Base-by-base conservation (phyloP, 805 yeast species). In the Candida easanensis region DNA sequence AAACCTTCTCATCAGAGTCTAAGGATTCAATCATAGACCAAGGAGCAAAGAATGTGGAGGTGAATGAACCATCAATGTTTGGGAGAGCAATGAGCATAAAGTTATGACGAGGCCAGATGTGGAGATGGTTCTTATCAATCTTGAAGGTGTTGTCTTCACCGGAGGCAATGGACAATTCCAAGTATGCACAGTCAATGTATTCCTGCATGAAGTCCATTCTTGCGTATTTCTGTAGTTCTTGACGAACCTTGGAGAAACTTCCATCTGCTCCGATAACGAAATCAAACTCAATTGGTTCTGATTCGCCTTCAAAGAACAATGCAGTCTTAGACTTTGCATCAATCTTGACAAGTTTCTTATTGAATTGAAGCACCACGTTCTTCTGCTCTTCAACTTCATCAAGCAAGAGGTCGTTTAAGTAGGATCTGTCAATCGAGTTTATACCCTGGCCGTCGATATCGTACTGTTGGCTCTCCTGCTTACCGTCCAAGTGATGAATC, bases 1-100 rank as follows among this genome's bases (percentile, higher is more conserved):
- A 38, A 36, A 80, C 75, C 22, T 69, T 69, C 3, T 65, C 70
- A 2, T 71, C 69, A 4, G 71, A 55, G 30, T 69, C 60, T 25
- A 84, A 52, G 4, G 73, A 62, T 42, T 84, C 85, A 18, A 84
- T 77, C 15, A 84, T 57, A 5, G 65, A 57, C 82, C 88, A 82
- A 1, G 96, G 88, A 10, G 88, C 88, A 68, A 90, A 90, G 52
- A 89, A 81, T 0, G 97, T 90, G 2, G 88, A 82, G 0, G 97
- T 90, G 63, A 89, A 90, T 5, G 95, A 82, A 0, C 91, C 93
- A 60, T 87, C 95, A 19, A 66, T 62, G 53, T 90, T 90, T 9
- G 97, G 86, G 45, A 90, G 71, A 0, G 96, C 96, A 56, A 90
- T 90, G 52, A 90, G 73, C 97, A 90, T 90, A 60, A 71, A 87